Conservation (phyloP, 352 stramenopile genomes). For the Blastocystis sp. region DNA sequence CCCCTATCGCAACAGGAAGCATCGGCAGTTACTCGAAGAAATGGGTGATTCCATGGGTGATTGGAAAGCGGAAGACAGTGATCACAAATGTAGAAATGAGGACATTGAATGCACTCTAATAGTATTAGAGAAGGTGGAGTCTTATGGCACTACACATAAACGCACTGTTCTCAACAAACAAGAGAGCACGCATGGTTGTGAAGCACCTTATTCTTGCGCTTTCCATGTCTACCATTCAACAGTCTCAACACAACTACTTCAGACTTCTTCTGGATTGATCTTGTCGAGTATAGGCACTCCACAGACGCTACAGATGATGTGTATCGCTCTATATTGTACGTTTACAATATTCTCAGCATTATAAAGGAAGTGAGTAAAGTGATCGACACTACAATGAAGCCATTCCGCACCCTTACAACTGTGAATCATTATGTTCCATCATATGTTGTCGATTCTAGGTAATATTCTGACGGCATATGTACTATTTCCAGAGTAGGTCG, state of each 20-base stretch:
- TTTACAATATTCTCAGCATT: neutral
- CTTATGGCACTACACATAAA: neutral
- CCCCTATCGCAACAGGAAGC: no score
- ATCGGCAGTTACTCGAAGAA: neutral
- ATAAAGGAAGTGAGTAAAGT: no score
- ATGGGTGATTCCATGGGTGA: neutral
- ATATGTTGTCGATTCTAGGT: neutral
- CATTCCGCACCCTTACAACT: no score
- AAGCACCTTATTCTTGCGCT: neutral
- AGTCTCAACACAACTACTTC: neutral
- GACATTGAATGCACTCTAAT: neutral
- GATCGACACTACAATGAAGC: no score
- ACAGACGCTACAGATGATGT: neutral
- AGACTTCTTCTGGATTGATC: neutral
- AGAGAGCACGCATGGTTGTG: neutral
- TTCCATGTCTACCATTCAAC: neutral
- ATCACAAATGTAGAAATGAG: neutral
- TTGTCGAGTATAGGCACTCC: neutral
- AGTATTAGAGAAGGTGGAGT: neutral
- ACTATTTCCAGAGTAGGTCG: neutral
- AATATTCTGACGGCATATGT: neutral
- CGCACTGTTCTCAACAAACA: neutral
- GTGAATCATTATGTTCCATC: no score
- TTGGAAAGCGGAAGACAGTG: neutral
- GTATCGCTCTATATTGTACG: neutral